Evolutionary conservation across 495 filamentous ascomycete genomes (phyloP), one percentile per base, ranked within the genome.

Genomic region (Elasticomyces elasticus): DNA sequence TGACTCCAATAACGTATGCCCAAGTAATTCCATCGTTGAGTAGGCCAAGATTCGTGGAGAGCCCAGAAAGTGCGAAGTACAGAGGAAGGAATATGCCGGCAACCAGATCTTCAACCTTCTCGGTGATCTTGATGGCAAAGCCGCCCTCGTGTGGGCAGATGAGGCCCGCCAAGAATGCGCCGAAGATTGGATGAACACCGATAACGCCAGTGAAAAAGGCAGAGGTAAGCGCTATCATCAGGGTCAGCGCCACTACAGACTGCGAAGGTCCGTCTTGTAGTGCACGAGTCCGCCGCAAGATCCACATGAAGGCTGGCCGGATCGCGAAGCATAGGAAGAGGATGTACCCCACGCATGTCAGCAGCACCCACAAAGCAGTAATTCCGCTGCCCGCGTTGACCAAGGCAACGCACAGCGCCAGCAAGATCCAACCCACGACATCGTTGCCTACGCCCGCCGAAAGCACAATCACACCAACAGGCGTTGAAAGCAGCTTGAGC

Each of bases 201-300:
- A 98, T 95, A 25, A 91, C 82, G 44, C 86, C 88, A 2, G 92
- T 98, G 66, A 98, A 96, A 74, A 91, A 98, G n/a, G 90, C 76
- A 0, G 89, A 95, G 0, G 77, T 73, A 15, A 98, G 76, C 0
- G 82, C 79, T 53, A 95, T 73, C 5, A 97, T 68, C 33, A 98
- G 66, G 0, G 89, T 96, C 38, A 96, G 65, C 11, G 83, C 82
- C 27, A 96, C 83, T 60, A 94, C 84, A 27, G 80, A 79, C 64
- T 96, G 92, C 30, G 85, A 87, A 5, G 92, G 92, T 5, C 92
- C 92, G 67, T 94, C 94, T 52, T 94, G 81, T 44, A 98, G 67
- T 62, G 83, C 87, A 9, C 87, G 85, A 9, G 82, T 85, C 12
- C 79, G 75, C 56, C 78, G 72, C 27, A 98, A 73, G 46, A 86